These are phyloP conservation scores for Plasmodium knowlesi DNA, from an alignment of 169 alveolate genomes.

Conservation along the genomic window DNA sequence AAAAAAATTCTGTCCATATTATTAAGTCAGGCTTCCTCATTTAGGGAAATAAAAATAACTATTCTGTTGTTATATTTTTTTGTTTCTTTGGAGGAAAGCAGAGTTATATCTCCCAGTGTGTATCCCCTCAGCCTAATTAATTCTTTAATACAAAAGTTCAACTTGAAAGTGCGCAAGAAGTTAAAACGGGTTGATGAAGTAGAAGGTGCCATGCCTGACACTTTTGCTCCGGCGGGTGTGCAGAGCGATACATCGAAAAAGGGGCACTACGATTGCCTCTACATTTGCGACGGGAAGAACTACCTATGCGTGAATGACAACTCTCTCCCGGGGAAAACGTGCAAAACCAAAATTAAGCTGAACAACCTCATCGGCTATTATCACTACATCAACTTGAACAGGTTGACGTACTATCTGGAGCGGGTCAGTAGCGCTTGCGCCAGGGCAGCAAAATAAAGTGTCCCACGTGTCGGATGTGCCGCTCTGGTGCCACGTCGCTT, in stretches of 20 bases:
- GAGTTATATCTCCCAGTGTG: not conserved
- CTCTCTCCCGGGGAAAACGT: conserved; percentile 7
- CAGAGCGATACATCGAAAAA: not conserved
- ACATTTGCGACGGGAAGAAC: conserved; percentile 64
- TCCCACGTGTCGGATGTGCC: not conserved
- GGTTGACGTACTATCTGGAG: conserved; percentile 55
- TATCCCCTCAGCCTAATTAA: conserved; percentile 58
- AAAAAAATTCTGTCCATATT: conserved; percentile 25
- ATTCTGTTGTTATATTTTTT: conserved; percentile 36
- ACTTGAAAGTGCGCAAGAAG: conserved; percentile 25
- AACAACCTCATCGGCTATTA: conserved; percentile 63
- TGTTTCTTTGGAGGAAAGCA: conserved; percentile 27
- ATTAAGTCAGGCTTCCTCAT: conserved; percentile 9
- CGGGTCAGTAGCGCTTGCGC: not conserved
- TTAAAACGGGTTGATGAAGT: not conserved
- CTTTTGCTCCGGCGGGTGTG: not conserved
- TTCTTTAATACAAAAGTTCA: conserved; percentile 52
- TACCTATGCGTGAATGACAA: conserved; percentile 68
- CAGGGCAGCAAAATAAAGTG: not conserved
- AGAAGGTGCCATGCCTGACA: not conserved
- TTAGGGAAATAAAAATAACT: conserved; percentile 54
- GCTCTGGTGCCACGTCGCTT: not conserved
- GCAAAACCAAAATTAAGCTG: conserved; percentile 3
- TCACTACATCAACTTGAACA: conserved; percentile 63
- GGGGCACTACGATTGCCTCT: conserved; percentile 19